Base-by-base conservation (phyloP, 2,329 filamentous ascomycete species). In the Intubia oerlemansii region DNA sequence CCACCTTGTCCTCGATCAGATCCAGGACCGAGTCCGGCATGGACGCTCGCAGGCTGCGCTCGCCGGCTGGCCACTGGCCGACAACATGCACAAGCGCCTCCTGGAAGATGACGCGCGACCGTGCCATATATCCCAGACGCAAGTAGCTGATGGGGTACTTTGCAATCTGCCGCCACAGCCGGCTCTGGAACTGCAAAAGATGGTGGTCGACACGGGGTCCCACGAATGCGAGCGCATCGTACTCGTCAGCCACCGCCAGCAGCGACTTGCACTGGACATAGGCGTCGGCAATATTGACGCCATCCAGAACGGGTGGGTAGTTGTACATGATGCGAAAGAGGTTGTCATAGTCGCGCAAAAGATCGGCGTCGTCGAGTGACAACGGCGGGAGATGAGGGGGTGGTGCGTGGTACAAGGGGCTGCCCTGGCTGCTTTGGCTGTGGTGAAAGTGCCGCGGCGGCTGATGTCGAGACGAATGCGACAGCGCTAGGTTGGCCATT, bases 311-410 rank as follows among this genome's bases (percentile, higher is more conserved):
- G 0, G 85, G 85, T 0, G 81, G 57, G 47, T 90, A 79, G 49
- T 93, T 92, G 59, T 95, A 95, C 57, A 93, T 92, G 36, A 88
- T 76, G 41, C 84, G 78, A 48, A 95, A 90, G 14, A 95, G 62
- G 47, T 93, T 93, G 47, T 92, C 82, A 50, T 95, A 93, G 53
- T 93, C 80, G 40, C 80, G 78, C 26, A 93, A 61, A 14, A 82
- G 63, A 38, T 90, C 79, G 42, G 79, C 57, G 30, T 80, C 67
- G 26, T 66, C 60, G 33, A 66, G 62, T 10, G 60, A 64, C 11
- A 64, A 50, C 15, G 59, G 50, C 4, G 48, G 45, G 5, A 46
- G 42, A 16, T 43, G 32, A 5, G 41, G 40, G 8, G 39, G 19
- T 2, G 29, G 26, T 7, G 30, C 22, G 15, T 26, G 15, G 25